A percentile compares a stretch with the other conserved stretches of the same genome.
Conservation (phyloP, 345 rosid genomes). For the Hirschfeldia incana region DNA sequence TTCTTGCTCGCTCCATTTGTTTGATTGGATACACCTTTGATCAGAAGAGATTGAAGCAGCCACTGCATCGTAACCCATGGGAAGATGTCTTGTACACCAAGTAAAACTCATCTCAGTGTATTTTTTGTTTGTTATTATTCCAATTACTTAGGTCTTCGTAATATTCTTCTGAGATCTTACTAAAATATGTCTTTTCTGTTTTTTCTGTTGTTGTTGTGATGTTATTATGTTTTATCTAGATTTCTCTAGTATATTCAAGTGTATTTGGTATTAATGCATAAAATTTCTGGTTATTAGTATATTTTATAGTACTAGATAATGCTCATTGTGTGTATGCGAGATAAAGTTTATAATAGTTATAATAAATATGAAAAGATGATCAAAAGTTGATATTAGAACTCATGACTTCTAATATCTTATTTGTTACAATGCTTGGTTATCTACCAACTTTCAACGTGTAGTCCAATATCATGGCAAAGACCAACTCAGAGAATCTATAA, state of each 20-base stretch:
- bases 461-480: not conserved
- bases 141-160: conserved; percentile 16
- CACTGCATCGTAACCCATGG: conserved; percentile 95
- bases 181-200: conserved; percentile 16
- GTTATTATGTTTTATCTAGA: not conserved
- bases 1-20: conserved; percentile 89
- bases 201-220: conserved; percentile 11
- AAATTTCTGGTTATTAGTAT: too few species aligned
- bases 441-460: conserved; percentile 16
- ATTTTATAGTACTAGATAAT: too few species aligned
- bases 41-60: conserved; percentile 97
- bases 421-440: not conserved
- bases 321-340: not conserved
- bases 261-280: not conserved
- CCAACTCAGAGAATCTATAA: not conserved
- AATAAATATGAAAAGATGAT: not conserved
- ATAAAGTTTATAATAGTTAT: not conserved
- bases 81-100: conserved; percentile 98
- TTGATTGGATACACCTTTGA: conserved; percentile 93
- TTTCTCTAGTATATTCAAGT: not conserved
- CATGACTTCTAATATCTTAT: not conserved
- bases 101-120: conserved; percentile 40
- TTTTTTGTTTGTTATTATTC: not conserved
- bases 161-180: conserved; percentile 18
- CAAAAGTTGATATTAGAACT: not conserved